A percentile compares a stretch with the other conserved stretches of the same genome.
phyloP scores from a whole-genome alignment of 768 basidiomycete species.

The Hysterangium stoloniferum region DNA sequence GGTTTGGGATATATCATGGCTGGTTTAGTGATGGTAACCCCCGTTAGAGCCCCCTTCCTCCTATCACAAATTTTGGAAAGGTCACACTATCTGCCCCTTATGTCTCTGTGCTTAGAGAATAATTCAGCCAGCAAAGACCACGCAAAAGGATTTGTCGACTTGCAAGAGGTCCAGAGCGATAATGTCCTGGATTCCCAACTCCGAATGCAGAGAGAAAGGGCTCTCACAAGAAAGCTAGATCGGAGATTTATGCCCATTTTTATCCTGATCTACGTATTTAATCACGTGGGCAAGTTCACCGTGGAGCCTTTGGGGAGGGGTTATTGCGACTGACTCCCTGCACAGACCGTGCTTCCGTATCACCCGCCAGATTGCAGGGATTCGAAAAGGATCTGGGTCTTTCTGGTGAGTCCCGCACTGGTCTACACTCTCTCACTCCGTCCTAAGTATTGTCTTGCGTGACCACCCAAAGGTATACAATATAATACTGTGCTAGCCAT shows the following conservation, averaged over 20 bases:
- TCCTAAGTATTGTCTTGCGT: not conserved
- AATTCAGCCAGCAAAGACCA: too few relatives aligned
- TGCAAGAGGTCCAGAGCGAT: not conserved
- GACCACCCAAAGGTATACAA: conserved; percentile 38
- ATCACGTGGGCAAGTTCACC: conserved; percentile 39
- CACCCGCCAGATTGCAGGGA: conserved; percentile 33
- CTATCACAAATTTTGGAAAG: too few relatives aligned
- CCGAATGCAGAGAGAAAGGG: conserved; percentile 23
- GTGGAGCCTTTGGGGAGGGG: not conserved
- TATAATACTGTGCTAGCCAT: conserved; percentile 46
- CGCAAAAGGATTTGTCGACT: too few relatives aligned
- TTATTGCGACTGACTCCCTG: not conserved
- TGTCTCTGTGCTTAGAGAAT: too few relatives aligned
- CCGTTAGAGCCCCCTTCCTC: too few relatives aligned
- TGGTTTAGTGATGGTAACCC: too few relatives aligned
- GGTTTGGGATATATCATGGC: too few relatives aligned
- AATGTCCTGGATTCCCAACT: conserved; percentile 10
- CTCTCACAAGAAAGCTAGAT: conserved; percentile 51
- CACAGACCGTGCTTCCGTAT: conserved; percentile 19
- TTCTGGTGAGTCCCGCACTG: conserved; percentile 17
- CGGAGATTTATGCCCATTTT: conserved; percentile 48
- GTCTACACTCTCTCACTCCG: not conserved
- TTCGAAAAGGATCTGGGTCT: conserved; percentile 33
- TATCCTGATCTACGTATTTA: conserved; percentile 57
- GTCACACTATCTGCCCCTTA: too few relatives aligned